phyloP scores from a whole-genome alignment of 2,329 filamentous ascomycete species.

The Sclerotinia borealis region DNA sequence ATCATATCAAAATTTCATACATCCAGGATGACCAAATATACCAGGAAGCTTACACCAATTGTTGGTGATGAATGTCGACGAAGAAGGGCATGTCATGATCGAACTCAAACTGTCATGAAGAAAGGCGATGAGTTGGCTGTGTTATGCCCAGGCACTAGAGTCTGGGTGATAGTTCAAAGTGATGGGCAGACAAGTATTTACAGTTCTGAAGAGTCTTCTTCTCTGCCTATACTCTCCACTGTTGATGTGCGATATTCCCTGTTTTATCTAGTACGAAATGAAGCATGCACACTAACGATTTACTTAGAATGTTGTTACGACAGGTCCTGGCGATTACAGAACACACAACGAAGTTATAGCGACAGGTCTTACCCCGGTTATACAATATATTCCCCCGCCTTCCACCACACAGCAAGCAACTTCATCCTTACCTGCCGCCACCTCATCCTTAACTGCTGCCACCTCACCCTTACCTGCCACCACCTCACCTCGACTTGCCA shows the following conservation, averaged over 20 bases:
- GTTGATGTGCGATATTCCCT: background rate
- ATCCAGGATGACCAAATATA: background rate
- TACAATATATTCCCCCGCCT: background rate
- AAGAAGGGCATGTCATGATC: background rate
- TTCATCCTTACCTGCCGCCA: background rate
- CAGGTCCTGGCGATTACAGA: background rate
- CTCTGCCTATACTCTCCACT: background rate
- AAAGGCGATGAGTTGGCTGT: background rate
- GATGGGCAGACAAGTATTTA: background rate
- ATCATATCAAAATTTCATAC: background rate
- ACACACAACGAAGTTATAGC: background rate
- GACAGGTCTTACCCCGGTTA: background rate
- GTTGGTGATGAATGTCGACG: background rate
- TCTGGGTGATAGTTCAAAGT: background rate
- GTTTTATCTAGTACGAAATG: background rate
- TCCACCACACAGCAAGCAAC: background rate
- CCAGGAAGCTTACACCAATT: background rate
- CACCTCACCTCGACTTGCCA: too few relatives aligned
- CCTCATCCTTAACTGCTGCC: background rate
- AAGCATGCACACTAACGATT: background rate
- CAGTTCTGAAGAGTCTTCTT: background rate
- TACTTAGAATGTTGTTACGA: background rate
- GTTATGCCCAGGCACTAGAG: background rate
- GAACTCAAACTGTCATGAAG: background rate
- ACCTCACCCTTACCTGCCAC: background rate